phyloP scores from a whole-genome alignment of 768 basidiomycete species.

The Auricularia sp. region DNA sequence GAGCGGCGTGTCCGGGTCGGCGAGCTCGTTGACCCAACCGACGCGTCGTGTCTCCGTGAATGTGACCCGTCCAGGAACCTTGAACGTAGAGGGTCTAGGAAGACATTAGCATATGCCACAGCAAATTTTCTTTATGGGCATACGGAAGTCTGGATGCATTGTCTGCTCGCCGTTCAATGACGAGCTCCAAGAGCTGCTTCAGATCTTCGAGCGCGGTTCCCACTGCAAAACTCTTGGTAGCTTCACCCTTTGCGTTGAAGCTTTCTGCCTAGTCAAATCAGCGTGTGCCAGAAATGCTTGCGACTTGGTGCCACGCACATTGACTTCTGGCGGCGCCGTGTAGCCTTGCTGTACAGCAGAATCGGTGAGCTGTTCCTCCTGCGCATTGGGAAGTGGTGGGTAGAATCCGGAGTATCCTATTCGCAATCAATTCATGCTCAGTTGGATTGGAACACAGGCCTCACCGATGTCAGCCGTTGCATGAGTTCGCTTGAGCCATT shows the following conservation, averaged over 20 bases:
- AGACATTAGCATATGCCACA: neutral
- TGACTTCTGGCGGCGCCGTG: conserved; percentile 39
- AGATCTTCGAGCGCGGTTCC: too few relatives aligned
- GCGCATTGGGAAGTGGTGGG: conserved; percentile 64
- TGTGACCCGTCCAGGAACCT: conserved; percentile 74
- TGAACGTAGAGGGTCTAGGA: conserved; percentile 54
- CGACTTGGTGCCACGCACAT: conserved; percentile 31
- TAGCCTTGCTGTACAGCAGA: conserved; percentile 59
- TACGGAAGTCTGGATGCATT: too few relatives aligned
- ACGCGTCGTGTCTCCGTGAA: conserved; percentile 69
- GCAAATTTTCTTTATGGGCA: neutral
- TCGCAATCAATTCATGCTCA: neutral
- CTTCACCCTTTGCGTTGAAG: conserved; percentile 46
- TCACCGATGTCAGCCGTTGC: conserved; percentile 62
- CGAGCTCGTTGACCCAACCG: conserved; percentile 75
- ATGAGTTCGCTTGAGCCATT: conserved; percentile 64
- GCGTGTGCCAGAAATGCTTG: too few relatives aligned
- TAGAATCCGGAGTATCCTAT: conserved; percentile 68
- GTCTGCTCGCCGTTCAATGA: too few relatives aligned
- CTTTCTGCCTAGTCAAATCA: conserved; percentile 41
- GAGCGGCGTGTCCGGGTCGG: conserved; percentile 69
- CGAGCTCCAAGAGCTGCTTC: too few relatives aligned
- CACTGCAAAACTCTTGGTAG: conserved; percentile 38
- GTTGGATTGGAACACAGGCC: too few relatives aligned
- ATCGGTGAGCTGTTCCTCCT: conserved; percentile 63